Percentiles rank a stretch among this genome's conserved stretches.
These are phyloP conservation scores for Globisporangium lucens DNA, from an alignment of 352 stramenopile genomes.

Conservation along the genomic window DNA sequence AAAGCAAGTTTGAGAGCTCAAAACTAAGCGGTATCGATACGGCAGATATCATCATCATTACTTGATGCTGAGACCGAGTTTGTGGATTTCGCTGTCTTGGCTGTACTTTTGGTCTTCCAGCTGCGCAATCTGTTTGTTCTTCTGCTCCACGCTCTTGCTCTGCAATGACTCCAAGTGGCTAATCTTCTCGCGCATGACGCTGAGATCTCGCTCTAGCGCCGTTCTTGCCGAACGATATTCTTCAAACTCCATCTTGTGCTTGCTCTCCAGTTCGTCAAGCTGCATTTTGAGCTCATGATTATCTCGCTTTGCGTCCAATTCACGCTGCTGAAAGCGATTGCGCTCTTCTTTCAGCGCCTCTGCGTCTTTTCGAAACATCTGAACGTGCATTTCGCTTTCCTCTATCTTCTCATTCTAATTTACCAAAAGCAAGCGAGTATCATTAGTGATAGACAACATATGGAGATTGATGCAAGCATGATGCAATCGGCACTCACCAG, in stretches of 20 bases:
- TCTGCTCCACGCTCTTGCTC: slow-evolving; percentile 44
- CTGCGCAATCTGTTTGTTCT: slow-evolving; percentile 49
- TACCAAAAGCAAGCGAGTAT: background rate
- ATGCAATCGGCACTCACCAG: slow-evolving; percentile 22
- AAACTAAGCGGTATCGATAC: too few species aligned
- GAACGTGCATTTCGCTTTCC: slow-evolving; percentile 43
- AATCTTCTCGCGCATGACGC: slow-evolving; percentile 50
- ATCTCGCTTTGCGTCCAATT: slow-evolving; percentile 53
- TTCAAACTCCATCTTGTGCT: slow-evolving; percentile 62
- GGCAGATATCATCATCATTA: slow-evolving; percentile 7
- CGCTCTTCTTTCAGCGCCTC: slow-evolving; percentile 53
- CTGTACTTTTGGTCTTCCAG: slow-evolving; percentile 64
- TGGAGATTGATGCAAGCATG: background rate
- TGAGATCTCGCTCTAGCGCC: slow-evolving; percentile 54
- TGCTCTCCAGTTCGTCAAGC: slow-evolving; percentile 66
- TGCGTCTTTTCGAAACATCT: slow-evolving; percentile 43
- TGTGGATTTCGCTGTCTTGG: slow-evolving; percentile 54
- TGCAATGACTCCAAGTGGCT: slow-evolving; percentile 40
- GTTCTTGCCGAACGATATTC: slow-evolving; percentile 50
- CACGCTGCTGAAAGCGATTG: slow-evolving; percentile 55
- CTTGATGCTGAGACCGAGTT: slow-evolving; percentile 34
- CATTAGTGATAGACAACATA: background rate
- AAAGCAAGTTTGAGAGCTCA: background rate
- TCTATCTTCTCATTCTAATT: slow-evolving; percentile 47
- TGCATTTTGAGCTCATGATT: slow-evolving; percentile 63